A percentile compares a stretch with the other conserved stretches of the same genome.
phyloP scores from a whole-genome alignment of 345 rosid species.

The Excoecaria agallocha region DNA sequence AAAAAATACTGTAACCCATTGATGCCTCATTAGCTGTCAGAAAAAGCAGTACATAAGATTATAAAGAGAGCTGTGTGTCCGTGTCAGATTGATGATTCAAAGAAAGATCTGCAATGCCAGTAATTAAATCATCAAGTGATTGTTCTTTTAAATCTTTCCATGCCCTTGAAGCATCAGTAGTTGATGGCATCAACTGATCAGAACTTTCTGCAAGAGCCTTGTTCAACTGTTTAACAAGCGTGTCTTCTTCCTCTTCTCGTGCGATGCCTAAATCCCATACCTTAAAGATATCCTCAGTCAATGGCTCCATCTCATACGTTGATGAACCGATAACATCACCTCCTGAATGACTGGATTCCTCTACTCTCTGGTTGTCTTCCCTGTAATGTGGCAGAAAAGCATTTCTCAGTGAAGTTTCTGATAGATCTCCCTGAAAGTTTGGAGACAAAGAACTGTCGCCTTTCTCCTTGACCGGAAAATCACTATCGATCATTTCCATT shows the following conservation, averaged over 20 bases:
- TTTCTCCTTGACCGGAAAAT: constrained; percentile 20
- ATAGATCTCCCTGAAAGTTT: constrained; percentile 22
- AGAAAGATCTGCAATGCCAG: constrained; percentile 56
- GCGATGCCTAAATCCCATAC: constrained; percentile 67
- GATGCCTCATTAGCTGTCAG: neutral
- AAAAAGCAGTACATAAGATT: neutral
- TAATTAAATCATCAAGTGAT: constrained; percentile 41
- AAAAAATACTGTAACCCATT: neutral
- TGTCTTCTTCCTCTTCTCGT: constrained; percentile 47
- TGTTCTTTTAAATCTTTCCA: constrained; percentile 31
- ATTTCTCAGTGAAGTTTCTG: constrained; percentile 29
- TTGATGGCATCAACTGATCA: constrained; percentile 15
- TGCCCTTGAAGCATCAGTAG: constrained; percentile 27
- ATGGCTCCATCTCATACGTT: constrained; percentile 23
- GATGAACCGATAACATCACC: constrained; percentile 10
- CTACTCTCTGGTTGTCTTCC: constrained; percentile 18
- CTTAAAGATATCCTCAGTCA: constrained; percentile 49
- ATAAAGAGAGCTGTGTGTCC: neutral
- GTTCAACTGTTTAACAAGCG: constrained; percentile 44
- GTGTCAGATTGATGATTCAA: constrained; percentile 19
- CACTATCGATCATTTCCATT: constrained; percentile 12
- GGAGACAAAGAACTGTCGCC: constrained; percentile 18
- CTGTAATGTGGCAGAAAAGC: constrained; percentile 37
- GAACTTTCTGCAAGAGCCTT: constrained; percentile 43
- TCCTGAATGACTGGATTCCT: constrained; percentile 17